Base-by-base conservation (phyloP, 257 asterid genomes). In the Salvia rosmarinus region DNA sequence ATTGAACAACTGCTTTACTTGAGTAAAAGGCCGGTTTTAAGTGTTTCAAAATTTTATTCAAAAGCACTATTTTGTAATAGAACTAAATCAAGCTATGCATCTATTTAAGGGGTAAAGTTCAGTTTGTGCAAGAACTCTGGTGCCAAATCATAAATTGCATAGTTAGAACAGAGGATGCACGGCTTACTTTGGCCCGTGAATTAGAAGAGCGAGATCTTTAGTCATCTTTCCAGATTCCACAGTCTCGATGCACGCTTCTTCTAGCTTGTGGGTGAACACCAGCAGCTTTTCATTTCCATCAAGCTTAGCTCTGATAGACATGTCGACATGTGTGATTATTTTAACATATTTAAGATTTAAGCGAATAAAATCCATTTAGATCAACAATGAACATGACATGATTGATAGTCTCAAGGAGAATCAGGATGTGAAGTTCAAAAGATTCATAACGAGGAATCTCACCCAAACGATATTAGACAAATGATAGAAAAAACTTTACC, bases 141-240 rank as follows among this genome's bases (percentile, higher is more conserved):
- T 43, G 30, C 6, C 16, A 5, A 21, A 55, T 37, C 69, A 71
- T 44, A 42, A 30, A 42, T 4, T 1, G 49, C 37, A 51, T 9
- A 6, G 19, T 21, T 12, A 64, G 52, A 52, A 70, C 13, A 46
- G 50, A 9, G 19, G 49, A 71, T 66, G 64, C 49, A 70, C 17
- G 30, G 80, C 96, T 81, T 84, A 92, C 97, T 85, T 92, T 74
- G 96, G 84, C 62, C 98, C 97, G 32, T 92, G 96, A 72, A 70
- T 64, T 82, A 92, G 80, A 74, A 90, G 69, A 39, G 97, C 96
- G 17, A 92, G 95, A 82, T 92, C 97, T 83, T 92, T 92, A 4
- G 98, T 92, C 98, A 92, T 92, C 79, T 90, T 92, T 81, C 96
- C 97, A 9, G 92, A 85, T 84, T 90, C 96, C 44, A 92, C 96